Evolutionary conservation across 2,329 filamentous ascomycete species (phyloP).

Genomic region (Tolypocladium album): DNA sequence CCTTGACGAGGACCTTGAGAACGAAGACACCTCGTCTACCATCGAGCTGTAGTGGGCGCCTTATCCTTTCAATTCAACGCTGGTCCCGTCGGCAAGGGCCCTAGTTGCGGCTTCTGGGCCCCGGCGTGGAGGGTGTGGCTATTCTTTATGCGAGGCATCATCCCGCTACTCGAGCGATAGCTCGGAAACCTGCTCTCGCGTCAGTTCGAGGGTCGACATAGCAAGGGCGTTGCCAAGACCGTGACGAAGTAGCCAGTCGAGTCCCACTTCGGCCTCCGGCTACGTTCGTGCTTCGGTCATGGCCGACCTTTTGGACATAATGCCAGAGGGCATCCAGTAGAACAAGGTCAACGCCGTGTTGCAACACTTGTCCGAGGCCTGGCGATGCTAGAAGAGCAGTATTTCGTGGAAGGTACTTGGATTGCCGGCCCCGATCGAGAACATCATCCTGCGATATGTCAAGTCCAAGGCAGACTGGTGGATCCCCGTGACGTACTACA

Average conservation of each 20-base stretch:
- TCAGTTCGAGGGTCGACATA: constrained; percentile 97
- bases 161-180: constrained; percentile 93
- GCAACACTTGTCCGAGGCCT: constrained; percentile 94
- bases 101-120: constrained; percentile 97
- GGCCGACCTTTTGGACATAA: constrained; percentile 99
- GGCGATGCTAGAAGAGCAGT: constrained; percentile 99
- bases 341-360: constrained; percentile 98
- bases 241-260: constrained; percentile 99
- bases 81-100: constrained; percentile 90
- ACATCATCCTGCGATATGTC: constrained; percentile 95
- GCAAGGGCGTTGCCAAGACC: constrained; percentile 97
- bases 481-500: constrained; percentile 98
- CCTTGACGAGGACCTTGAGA: constrained; percentile 78
- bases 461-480: constrained; percentile 99
- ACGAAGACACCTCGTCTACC: constrained; percentile 77
- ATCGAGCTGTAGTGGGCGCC: constrained; percentile 98
- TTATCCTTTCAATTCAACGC: constrained; percentile 98
- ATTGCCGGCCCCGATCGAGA: constrained; percentile 91
- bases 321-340: constrained; percentile 99
- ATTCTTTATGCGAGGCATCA: constrained; percentile 98
- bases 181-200: constrained; percentile 91
- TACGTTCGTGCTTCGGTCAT: constrained; percentile 97
- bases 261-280: constrained; percentile 94
- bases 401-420: constrained; percentile 99
- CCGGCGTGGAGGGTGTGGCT: constrained; percentile 98